phyloP scores from a whole-genome alignment of 805 yeast genomes.

The Lachancea quebecensis region DNA sequence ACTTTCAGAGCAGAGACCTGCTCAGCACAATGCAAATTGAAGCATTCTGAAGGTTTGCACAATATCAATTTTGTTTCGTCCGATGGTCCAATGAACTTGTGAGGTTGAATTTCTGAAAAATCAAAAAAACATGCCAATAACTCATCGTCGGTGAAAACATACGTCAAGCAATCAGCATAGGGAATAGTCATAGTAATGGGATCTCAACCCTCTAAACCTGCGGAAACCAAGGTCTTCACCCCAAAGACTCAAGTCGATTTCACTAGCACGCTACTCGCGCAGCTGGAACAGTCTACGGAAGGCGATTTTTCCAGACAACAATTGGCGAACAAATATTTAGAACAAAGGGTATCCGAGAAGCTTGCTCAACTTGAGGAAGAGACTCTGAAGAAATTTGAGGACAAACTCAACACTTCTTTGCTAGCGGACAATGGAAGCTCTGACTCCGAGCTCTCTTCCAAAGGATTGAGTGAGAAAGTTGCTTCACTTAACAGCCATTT shows the following conservation, averaged over 20 bases:
- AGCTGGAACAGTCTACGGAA: conserved; percentile 56
- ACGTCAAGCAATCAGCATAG: not conserved
- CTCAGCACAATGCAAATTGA: too few relatives aligned
- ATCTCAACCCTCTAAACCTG: conserved; percentile 49
- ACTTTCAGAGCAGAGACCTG: too few relatives aligned
- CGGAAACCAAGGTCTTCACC: conserved; percentile 55
- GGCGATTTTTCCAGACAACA: conserved; percentile 68
- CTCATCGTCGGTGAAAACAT: not conserved
- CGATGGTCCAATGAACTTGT: too few relatives aligned
- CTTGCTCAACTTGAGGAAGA: conserved; percentile 48
- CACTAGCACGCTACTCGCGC: conserved; percentile 55
- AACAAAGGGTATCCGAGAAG: conserved; percentile 55
- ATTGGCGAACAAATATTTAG: conserved; percentile 57
- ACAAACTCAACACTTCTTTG: conserved; percentile 40
- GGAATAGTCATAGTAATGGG: conserved; percentile 39
- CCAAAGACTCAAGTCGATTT: conserved; percentile 65
- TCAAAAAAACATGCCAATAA: not conserved
- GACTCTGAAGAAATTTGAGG: conserved; percentile 45
- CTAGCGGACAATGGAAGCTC: conserved; percentile 23
- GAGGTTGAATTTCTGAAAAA: not conserved
- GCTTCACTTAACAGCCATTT: conserved; percentile 33
- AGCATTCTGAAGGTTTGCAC: too few relatives aligned
- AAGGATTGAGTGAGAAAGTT: conserved; percentile 37
- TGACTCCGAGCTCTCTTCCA: conserved; percentile 28
- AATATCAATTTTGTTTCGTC: too few relatives aligned